Base-by-base conservation (phyloP, 768 basidiomycete species). In the Rhodotorula kratochvilovae region DNA sequence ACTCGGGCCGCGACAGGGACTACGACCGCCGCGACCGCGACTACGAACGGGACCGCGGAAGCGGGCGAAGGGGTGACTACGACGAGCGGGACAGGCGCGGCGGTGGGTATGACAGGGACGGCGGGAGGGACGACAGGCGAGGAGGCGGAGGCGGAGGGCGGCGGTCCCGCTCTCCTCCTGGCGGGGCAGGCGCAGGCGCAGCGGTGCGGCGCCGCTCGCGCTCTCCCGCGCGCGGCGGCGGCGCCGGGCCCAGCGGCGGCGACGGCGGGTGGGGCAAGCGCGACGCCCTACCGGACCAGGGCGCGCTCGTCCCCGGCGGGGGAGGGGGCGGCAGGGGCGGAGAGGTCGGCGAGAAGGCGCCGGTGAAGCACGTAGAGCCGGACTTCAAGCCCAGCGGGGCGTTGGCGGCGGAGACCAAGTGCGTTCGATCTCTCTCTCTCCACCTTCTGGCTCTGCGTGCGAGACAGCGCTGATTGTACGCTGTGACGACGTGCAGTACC, bases 331-430 rank as follows among this genome's bases (percentile, higher is more conserved):
- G 60, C 21, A 51, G 33, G 15, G 43, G 61, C 19, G 63, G 59
- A 5, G 62, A 63, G 46, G 65, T 33, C 11, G 65, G 33, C 27
- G 82, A 83, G 57, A 85, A 85, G 77, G 69, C 73, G 45, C 54
- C 67, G n/a, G 61, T 60, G 29, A 78, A 80, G 69, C 89, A 89
- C 78, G 82, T 86, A 11, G 92, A 95, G 81, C 94, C 96, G 17
- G 94, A 96, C 79, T 97, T 95, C 79, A 85, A 82, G 25, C 85
- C 86, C 10, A 96, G 92, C 29, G 96, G 96, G 21, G 83, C 95
- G 13, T 85, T 99, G 48, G 96, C 95, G 1, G 95, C 95, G 8
- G 96, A 91, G 78, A 98, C 96, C 5, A 98, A 99, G 72, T 66
- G 43, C 58, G 66, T 65, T 39, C 12, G 31, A 23, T 45, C 31